A percentile compares a stretch with the other conserved stretches of the same genome.
phyloP scores from a whole-genome alignment of 257 asterid species.

The Hygrophila difformis region DNA sequence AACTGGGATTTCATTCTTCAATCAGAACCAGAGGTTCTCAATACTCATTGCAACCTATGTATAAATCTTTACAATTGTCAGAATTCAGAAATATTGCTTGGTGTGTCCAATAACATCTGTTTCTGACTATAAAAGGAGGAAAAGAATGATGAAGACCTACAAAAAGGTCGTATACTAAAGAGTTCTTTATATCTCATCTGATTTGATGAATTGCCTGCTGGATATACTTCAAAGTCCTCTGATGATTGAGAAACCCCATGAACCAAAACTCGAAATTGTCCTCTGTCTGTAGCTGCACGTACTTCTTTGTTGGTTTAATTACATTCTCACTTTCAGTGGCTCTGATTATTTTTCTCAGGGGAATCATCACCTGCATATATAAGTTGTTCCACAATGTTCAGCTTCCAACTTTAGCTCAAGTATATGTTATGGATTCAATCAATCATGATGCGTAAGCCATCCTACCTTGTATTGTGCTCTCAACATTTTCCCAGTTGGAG shows the following conservation, averaged over 20 bases:
- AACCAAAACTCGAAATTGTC: conserved; percentile 48
- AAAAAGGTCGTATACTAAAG: too few species aligned
- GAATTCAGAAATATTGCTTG: too few species aligned
- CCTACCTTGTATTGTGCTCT: conserved; percentile 35
- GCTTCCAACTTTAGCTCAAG: not conserved
- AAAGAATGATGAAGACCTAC: too few species aligned
- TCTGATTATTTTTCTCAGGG: conserved; percentile 23
- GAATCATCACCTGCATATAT: too few species aligned
- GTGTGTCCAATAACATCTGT: too few species aligned
- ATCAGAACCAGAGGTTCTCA: too few species aligned
- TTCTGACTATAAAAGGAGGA: too few species aligned
- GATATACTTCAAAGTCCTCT: conserved; percentile 23
- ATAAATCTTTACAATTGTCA: too few species aligned
- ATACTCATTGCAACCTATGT: too few species aligned
- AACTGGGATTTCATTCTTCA: too few species aligned
- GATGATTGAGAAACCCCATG: conserved; percentile 41
- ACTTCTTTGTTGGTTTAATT: conserved; percentile 31
- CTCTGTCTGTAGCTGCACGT: conserved; percentile 27
- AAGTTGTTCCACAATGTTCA: not conserved
- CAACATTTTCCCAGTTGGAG: conserved; percentile 25
- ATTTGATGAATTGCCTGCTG: conserved; percentile 26
- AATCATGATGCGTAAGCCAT: not conserved
- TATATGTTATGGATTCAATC: too few species aligned
- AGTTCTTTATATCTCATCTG: not conserved
- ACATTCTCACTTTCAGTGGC: conserved; percentile 21